Conservation (phyloP, 1,284 basidiomycete species). For the Malassezia obtusa region DNA sequence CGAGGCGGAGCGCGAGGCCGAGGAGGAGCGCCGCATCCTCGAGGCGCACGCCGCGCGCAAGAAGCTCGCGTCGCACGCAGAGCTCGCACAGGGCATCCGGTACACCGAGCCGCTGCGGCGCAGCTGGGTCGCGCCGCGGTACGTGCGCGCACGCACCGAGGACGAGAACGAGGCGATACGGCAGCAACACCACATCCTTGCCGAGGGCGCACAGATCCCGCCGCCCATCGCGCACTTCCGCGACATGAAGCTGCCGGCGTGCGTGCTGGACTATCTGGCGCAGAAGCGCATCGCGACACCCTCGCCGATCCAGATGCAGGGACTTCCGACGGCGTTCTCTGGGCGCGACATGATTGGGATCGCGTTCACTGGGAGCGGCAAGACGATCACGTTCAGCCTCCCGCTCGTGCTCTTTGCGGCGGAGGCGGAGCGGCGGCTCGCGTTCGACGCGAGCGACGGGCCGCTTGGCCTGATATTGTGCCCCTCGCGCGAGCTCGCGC, state of each 20-base stretch:
- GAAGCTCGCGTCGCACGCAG: constrained; percentile 81
- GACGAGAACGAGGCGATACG: constrained; percentile 67
- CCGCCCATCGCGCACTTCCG: constrained; percentile 84
- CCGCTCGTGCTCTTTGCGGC: constrained; percentile 58
- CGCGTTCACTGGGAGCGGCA: constrained; percentile 51
- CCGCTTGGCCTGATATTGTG: constrained; percentile 91
- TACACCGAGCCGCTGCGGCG: constrained; percentile 79
- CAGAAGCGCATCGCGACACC: constrained; percentile 72
- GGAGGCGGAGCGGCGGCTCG: constrained; percentile 77
- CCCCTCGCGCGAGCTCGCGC: constrained; percentile 43
- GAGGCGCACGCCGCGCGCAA: constrained; percentile 80
- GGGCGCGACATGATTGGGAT: constrained; percentile 52
- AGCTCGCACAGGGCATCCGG: constrained; percentile 81
- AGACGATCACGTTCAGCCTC: constrained; percentile 50
- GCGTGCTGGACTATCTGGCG: constrained; percentile 69
- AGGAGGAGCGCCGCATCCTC: constrained; percentile 79
- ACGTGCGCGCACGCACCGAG: constrained; percentile 62
- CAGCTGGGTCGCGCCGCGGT: constrained; percentile 79
- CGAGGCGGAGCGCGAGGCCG: constrained; percentile 68
- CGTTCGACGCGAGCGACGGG: constrained; percentile 84
- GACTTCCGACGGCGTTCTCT: constrained; percentile 70
- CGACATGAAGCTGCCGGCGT: constrained; percentile 92
- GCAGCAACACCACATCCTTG: constrained; percentile 81
- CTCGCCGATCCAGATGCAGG: constrained; percentile 94
- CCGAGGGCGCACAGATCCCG: constrained; percentile 83